phyloP scores from a whole-genome alignment of 345 rosid genomes.

The Cardamine occulta region DNA sequence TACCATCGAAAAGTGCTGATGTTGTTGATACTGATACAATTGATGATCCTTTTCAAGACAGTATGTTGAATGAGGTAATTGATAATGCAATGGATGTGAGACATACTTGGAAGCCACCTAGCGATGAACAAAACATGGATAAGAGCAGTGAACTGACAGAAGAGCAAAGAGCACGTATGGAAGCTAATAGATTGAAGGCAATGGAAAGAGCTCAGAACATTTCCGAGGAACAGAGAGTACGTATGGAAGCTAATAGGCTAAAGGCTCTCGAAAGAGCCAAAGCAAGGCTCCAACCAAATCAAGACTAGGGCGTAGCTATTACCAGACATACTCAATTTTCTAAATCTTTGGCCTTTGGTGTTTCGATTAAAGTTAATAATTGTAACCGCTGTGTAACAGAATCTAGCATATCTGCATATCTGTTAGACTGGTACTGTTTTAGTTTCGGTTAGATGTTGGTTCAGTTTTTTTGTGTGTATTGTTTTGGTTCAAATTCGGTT shows the following conservation, averaged over 20 bases:
- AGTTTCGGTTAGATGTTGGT: not conserved
- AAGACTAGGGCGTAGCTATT: slow-evolving; percentile 23
- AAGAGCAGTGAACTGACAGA: slow-evolving; percentile 54
- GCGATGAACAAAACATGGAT: slow-evolving; percentile 35
- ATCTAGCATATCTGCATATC: not conserved
- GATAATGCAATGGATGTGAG: slow-evolving; percentile 56
- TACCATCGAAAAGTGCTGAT: slow-evolving; percentile 28
- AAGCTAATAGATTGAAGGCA: slow-evolving; percentile 78
- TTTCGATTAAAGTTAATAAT: not conserved
- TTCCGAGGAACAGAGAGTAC: slow-evolving; percentile 78
- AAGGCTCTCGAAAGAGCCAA: slow-evolving; percentile 87
- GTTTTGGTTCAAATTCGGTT: slow-evolving; percentile 8
- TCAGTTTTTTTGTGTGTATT: not conserved
- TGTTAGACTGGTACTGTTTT: not conserved
- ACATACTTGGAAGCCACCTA: slow-evolving; percentile 17
- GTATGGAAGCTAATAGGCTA: slow-evolving; percentile 85
- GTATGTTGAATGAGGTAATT: slow-evolving; percentile 59
- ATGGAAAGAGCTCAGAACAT: slow-evolving; percentile 65
- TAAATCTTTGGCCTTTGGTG: not conserved
- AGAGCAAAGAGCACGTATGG: slow-evolving; percentile 77
- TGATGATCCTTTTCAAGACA: slow-evolving; percentile 50
- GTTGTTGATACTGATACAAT: slow-evolving; percentile 22
- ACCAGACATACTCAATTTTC: slow-evolving; percentile 1
- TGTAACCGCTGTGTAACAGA: not conserved
- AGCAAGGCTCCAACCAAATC: slow-evolving; percentile 48